Evolutionary conservation across 768 basidiomycete genomes (phyloP), one percentile per base, ranked within the genome.

Genomic region (Termitomyces heimii): DNA sequence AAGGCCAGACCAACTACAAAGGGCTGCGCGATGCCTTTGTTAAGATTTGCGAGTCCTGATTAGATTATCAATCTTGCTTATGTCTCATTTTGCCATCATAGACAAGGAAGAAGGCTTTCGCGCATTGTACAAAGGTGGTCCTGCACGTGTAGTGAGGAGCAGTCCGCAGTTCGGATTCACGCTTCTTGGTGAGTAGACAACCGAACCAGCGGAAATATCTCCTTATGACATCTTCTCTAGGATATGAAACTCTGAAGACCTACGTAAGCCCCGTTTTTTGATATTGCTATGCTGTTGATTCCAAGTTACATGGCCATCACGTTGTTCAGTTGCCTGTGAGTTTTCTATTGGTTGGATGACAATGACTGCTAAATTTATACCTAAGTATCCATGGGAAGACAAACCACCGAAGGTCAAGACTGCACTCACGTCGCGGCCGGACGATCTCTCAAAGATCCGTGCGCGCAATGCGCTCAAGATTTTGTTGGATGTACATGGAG

Each of bases 141-240:
- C 86, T 13, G 94, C 94, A 46, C 89, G 94, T 51, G 77, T 95
- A 45, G 75, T 94, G 58, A 84, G 94, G 60, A 91, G 88, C 72
- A 94, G 93, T 67, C 88, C 89, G 60, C 90, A 98, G 70, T 98
- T 99, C 69, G 95, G 93, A 51, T 97, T 95, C 67, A 95, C 93
- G 14, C 76, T 95, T 18, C 84, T 94, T 62, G 89, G 70, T 72
- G 62, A 65, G 71, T 63, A 54, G 31, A 56, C 49, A 50, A 29
- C 22, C 49, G 34, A 24, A 35, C 13, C 45, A 31, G n/a, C 9
- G 39, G 54, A 18, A 37, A 37, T 24, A 53, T 59, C 60, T 67
- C 10, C 16, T 54, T 44, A 9, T 40, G 59, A 62, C 60, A 39
- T 47, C 52, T 14, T 57, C 20, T 57, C 18, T 48, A 78, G 77